Conservation (phyloP, 306 rosid genomes). For the Erythrophleum fordii region DNA sequence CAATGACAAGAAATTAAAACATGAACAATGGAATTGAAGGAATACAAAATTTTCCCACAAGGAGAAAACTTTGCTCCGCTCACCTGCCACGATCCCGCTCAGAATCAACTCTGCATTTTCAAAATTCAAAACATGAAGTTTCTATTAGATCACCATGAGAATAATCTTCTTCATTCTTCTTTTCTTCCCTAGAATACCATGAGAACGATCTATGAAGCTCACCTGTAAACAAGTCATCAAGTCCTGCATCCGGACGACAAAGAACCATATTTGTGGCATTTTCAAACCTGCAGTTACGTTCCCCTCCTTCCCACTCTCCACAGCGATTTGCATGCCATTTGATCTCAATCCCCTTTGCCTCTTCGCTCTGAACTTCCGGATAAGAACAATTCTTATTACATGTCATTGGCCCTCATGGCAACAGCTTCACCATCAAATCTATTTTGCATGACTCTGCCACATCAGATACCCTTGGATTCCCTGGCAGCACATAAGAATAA, state of each 20-base stretch:
- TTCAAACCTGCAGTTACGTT: not conserved
- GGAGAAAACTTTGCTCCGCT: too few species aligned
- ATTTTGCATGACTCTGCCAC: slow-evolving; percentile 1
- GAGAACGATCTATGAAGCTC: not conserved
- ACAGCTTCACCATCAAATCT: not conserved
- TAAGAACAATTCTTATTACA: not conserved
- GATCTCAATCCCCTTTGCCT: slow-evolving; percentile 4
- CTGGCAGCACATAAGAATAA: not conserved
- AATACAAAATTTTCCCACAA: too few species aligned
- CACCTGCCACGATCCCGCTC: too few species aligned
- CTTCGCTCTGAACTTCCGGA: not conserved
- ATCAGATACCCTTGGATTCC: not conserved
- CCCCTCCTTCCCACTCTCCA: not conserved
- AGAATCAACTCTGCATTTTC: not conserved
- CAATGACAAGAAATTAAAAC: too few species aligned
- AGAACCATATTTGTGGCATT: slow-evolving; percentile 10
- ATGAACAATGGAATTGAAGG: too few species aligned
- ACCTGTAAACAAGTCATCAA: not conserved
- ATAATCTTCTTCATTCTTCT: too few species aligned
- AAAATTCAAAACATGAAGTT: too few species aligned
- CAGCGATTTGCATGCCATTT: not conserved
- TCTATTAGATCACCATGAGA: not conserved
- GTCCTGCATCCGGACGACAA: not conserved
- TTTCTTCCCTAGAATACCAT: not conserved
- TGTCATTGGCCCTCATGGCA: slow-evolving; percentile 4